These are phyloP conservation scores for Penicillium sclerotigenum DNA, from an alignment of 2,329 filamentous ascomycete genomes.

Conservation along the genomic window DNA sequence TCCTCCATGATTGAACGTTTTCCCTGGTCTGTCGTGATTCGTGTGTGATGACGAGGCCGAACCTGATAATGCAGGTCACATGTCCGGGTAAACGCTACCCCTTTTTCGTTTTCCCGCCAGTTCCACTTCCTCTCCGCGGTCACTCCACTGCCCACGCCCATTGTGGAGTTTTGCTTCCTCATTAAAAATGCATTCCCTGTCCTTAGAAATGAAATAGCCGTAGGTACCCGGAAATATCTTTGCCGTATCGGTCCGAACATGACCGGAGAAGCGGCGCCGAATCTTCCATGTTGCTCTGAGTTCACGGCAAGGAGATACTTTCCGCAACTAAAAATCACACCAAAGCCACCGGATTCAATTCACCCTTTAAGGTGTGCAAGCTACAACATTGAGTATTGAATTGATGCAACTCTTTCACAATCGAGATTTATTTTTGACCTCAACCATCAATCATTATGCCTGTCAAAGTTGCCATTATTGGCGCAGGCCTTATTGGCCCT, in stretches of 20 bases:
- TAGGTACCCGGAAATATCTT: constrained; percentile 2
- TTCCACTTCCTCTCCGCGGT: constrained; percentile 1
- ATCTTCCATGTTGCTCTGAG: not conserved
- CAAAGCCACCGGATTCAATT: not conserved
- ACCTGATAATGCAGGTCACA: constrained; percentile 1
- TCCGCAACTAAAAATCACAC: not conserved
- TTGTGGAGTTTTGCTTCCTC: not conserved
- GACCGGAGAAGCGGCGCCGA: not conserved
- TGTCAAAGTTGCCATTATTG: constrained; percentile 46
- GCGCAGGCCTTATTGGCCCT: constrained; percentile 51
- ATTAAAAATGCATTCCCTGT: not conserved
- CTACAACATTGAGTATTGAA: not conserved
- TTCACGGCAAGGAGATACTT: not conserved
- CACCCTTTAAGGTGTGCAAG: not conserved
- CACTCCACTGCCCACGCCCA: not conserved
- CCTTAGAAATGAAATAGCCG: not conserved
- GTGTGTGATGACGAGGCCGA: not conserved
- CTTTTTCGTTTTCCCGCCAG: constrained; percentile 11
- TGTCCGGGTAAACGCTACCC: constrained; percentile 14
- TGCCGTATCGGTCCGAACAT: not conserved
- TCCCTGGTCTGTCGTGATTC: constrained; percentile 3
- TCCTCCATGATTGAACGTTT: not conserved
- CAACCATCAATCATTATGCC: constrained; percentile 5
- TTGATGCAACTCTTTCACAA: not conserved
- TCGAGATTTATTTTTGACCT: not conserved